Conservation (phyloP, 2,329 filamentous ascomycete species). For the Aspergillus eucalypticola region DNA sequence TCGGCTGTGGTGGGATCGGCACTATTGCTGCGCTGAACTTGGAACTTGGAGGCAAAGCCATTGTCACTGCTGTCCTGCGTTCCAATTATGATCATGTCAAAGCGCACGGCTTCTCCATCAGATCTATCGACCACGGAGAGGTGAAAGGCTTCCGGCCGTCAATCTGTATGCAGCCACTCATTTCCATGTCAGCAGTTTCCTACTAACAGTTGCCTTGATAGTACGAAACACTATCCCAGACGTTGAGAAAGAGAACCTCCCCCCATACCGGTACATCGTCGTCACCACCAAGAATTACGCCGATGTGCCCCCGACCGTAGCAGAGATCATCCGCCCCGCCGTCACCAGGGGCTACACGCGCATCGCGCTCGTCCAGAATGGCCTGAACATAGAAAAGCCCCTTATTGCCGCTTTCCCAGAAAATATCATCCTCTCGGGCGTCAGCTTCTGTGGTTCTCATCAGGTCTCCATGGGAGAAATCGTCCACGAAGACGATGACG, state of each 20-base stretch:
- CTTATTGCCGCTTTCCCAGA: conserved; percentile 52
- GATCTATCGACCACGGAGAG: conserved; percentile 57
- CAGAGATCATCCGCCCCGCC: conserved; percentile 54
- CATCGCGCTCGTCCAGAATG: conserved; percentile 62
- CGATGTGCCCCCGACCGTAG: conserved; percentile 52
- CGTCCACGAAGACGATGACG: conserved; percentile 55
- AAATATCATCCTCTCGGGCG: conserved; percentile 55
- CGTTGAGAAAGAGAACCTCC: conserved; percentile 25
- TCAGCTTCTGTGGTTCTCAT: conserved; percentile 54
- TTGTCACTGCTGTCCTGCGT: conserved; percentile 57
- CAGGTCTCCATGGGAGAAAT: conserved; percentile 52
- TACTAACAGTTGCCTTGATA: conserved; percentile 16
- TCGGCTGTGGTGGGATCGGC: conserved; percentile 61
- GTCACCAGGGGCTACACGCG: conserved; percentile 53
- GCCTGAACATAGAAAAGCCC: conserved; percentile 62
- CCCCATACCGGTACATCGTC: conserved; percentile 57
- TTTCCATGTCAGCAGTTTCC: neutral
- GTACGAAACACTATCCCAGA: conserved; percentile 54
- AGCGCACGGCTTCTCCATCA: conserved; percentile 55
- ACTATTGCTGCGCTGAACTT: conserved; percentile 60
- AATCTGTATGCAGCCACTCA: conserved; percentile 27
- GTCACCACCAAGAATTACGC: conserved; percentile 61
- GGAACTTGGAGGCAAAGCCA: conserved; percentile 52
- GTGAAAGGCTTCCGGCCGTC: conserved; percentile 49
- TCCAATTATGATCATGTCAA: conserved; percentile 57